Evolutionary conservation across 495 filamentous ascomycete genomes (phyloP).

Genomic region (Aspergillus wentii): DNA sequence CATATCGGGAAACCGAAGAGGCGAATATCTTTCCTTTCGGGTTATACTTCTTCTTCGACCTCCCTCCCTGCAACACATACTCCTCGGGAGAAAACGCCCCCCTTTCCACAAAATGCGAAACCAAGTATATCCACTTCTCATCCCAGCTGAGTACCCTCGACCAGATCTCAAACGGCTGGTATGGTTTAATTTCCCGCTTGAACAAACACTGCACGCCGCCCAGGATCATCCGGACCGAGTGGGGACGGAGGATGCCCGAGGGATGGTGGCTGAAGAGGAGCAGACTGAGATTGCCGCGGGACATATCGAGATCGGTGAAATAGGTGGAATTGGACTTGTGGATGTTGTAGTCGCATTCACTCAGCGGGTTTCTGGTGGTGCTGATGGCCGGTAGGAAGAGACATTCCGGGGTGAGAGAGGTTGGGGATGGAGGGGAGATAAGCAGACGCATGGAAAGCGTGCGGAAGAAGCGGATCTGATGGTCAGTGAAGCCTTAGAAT

Average conservation of each 20-base stretch:
- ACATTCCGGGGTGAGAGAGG: not conserved
- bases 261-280: constrained; percentile 45
- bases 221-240: constrained; percentile 52
- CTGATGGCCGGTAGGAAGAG: constrained; percentile 47
- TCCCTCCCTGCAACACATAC: not conserved
- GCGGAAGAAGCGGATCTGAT: constrained; percentile 4
- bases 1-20: constrained; percentile 52
- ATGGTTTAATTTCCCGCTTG: constrained; percentile 63
- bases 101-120: constrained; percentile 59
- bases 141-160: constrained; percentile 68
- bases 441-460: constrained; percentile 3
- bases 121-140: constrained; percentile 63
- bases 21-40: constrained; percentile 8
- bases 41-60: not conserved
- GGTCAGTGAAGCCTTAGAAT: not conserved
- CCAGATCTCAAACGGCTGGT: constrained; percentile 69
- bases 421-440: not conserved
- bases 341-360: constrained; percentile 76
- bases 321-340: constrained; percentile 85
- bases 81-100: constrained; percentile 9
- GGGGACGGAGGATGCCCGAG: constrained; percentile 20
- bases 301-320: constrained; percentile 75
- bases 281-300: constrained; percentile 55
- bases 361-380: constrained; percentile 34
- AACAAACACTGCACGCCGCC: constrained; percentile 66